Evolutionary conservation across 192 early-diverging fungal genomes (phyloP).

Genomic region (Mortierella hygrophila): DNA sequence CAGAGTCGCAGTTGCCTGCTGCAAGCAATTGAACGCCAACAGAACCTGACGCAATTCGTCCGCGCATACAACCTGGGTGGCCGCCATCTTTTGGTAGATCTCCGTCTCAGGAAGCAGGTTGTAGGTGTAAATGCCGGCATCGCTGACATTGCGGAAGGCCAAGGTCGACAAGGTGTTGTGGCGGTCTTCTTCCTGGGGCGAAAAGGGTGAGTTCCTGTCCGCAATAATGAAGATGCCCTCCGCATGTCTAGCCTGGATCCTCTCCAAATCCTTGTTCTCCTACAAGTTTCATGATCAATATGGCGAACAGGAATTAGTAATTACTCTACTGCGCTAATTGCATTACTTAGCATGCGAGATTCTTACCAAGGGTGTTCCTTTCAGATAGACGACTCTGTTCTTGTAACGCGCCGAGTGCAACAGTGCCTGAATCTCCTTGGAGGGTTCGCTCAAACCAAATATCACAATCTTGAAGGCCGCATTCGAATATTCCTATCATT

Average conservation of each 20-base stretch:
- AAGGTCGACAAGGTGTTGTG: constrained; percentile 51
- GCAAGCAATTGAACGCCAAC: constrained; percentile 69
- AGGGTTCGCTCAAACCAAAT: constrained; percentile 45
- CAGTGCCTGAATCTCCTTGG: constrained; percentile 48
- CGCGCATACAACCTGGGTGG: constrained; percentile 62
- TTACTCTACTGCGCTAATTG: not conserved
- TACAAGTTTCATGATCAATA: not conserved
- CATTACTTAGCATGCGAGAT: too few relatives aligned
- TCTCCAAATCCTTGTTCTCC: constrained; percentile 55
- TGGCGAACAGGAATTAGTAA: not conserved
- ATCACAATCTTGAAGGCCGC: constrained; percentile 53
- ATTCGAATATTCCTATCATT: constrained; percentile 42
- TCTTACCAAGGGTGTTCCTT: constrained; percentile 50
- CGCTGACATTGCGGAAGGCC: constrained; percentile 52
- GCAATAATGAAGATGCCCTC: constrained; percentile 56
- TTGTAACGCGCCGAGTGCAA: constrained; percentile 52
- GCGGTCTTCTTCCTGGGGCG: constrained; percentile 50
- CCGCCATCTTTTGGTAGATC: constrained; percentile 69
- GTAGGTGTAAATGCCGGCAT: constrained; percentile 72
- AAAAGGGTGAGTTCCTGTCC: constrained; percentile 37
- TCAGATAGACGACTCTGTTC: constrained; percentile 50
- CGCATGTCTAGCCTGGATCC: constrained; percentile 46
- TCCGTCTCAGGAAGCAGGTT: constrained; percentile 74
- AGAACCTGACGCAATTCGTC: constrained; percentile 66
- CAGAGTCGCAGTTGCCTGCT: constrained; percentile 69